Conservation (phyloP, 2,329 filamentous ascomycete species). For the Phialophora tarda region DNA sequence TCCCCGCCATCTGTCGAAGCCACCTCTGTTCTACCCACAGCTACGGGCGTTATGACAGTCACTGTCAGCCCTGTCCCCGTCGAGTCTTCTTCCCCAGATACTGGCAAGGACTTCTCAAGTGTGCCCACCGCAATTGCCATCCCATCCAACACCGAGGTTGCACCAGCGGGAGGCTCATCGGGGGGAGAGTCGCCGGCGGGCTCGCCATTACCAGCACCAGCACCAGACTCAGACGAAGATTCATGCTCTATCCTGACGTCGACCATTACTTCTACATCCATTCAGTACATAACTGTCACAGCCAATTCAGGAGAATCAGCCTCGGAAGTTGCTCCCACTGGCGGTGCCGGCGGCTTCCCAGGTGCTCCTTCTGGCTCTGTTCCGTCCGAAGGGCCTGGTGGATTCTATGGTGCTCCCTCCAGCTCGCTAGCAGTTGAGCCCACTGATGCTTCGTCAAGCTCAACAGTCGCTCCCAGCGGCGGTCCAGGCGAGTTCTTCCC, state of each 20-base stretch:
- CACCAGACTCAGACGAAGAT: constrained; percentile 13
- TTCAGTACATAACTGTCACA: constrained; percentile 42
- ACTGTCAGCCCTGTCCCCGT: constrained; percentile 29
- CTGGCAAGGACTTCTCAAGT: constrained; percentile 24
- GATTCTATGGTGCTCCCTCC: constrained; percentile 12
- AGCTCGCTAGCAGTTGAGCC: not conserved
- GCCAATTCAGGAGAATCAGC: constrained; percentile 28
- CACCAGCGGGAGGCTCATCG: constrained; percentile 1
- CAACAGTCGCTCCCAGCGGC: not conserved
- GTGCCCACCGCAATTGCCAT: constrained; percentile 5
- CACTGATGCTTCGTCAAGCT: not conserved
- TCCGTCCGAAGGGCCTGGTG: constrained; percentile 6
- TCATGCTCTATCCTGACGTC: constrained; percentile 30
- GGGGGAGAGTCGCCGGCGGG: not conserved
- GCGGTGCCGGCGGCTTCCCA: not conserved
- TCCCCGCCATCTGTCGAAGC: constrained; percentile 23
- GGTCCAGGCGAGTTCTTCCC: constrained; percentile 9
- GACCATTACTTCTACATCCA: constrained; percentile 38
- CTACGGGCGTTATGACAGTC: constrained; percentile 31
- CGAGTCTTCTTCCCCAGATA: constrained; percentile 21
- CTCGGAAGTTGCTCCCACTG: constrained; percentile 8
- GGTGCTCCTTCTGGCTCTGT: constrained; percentile 15
- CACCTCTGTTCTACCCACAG: constrained; percentile 13
- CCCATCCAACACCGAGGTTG: constrained; percentile 9
- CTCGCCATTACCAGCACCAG: not conserved